Conservation (phyloP, 2,329 filamentous ascomycete species). For the Diaporthe sp. region DNA sequence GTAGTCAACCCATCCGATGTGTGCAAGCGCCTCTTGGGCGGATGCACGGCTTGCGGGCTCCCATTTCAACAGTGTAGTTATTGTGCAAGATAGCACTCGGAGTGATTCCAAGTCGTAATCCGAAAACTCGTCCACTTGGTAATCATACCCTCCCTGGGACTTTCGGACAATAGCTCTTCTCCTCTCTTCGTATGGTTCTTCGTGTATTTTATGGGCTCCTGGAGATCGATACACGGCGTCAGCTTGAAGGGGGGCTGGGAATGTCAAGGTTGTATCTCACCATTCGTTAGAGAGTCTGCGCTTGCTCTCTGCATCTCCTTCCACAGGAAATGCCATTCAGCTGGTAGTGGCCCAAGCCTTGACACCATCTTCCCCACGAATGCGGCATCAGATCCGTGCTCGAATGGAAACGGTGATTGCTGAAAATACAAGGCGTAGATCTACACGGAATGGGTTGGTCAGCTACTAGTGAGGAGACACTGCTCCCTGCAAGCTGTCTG, state of each 20-base stretch:
- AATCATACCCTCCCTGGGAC: background rate
- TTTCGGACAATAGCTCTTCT: background rate
- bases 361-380: background rate
- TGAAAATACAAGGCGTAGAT: conserved; percentile 7
- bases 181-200: background rate
- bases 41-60: background rate
- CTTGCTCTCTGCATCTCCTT: background rate
- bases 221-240: background rate
- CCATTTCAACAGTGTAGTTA: background rate
- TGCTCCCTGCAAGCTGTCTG: too few species aligned
- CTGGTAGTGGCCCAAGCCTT: background rate
- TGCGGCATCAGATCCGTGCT: background rate
- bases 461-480: too few species aligned
- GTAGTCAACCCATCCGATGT: background rate
- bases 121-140: background rate
- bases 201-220: background rate
- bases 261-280: background rate
- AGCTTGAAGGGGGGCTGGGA: background rate
- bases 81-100: background rate
- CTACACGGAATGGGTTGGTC: background rate
- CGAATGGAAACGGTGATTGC: background rate
- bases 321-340: background rate
- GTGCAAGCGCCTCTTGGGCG: background rate
- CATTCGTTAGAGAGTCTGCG: background rate
- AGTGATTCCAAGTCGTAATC: background rate